Evolutionary conservation across 1,284 basidiomycete species (phyloP), one percentile per base, ranked within the genome.

Genomic region (Malassezia equina): DNA sequence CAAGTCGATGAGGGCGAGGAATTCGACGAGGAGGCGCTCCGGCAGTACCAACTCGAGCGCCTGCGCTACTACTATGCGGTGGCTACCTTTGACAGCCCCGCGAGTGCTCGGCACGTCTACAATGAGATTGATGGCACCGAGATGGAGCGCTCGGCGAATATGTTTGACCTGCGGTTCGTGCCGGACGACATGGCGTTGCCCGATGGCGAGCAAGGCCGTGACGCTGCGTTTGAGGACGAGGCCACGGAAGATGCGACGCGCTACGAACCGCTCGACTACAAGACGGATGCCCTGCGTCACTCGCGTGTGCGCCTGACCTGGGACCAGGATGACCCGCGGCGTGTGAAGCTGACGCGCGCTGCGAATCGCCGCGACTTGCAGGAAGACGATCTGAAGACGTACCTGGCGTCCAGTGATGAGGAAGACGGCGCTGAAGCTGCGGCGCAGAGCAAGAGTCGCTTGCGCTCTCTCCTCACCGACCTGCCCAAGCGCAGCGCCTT

Each of bases 281-380:
- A 86, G 27, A 99, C 94, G 1, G 89, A 93, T 72, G 90, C 91
- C 7, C 81, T 99, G n/a, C 85, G 94, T 7, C 91, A 98, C 75
- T 98, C 94, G 12, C 91, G 90, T 78, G 93, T 98, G 63, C 93
- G 88, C 70, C 80, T 98, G 24, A 96, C 93, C 8, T 99, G 94
- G 94, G 94, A 98, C 69, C 88, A 91, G 61, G 94, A 98, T 75
- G 93, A 98, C 67, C 85, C 88, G 2, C 86, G 93, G 71, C 85
- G 94, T 17, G 81, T 80, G 58, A 83, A 84, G 55, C 68, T 94
- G 43, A 89, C 70, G 4, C 61, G 63, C 5, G 55, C 64, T 41
- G 63, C 61, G 13, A 62, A 49, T 21, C 59, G 56, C 31, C 60
- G 65, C 15, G 62, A 69, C 33, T 52, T 74, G 21, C 50, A 64